A percentile compares a stretch with the other conserved stretches of the same genome.
Evolutionary conservation across 129 eudicot genomes (phyloP).

Genomic region (Pittosporum tobira): DNA sequence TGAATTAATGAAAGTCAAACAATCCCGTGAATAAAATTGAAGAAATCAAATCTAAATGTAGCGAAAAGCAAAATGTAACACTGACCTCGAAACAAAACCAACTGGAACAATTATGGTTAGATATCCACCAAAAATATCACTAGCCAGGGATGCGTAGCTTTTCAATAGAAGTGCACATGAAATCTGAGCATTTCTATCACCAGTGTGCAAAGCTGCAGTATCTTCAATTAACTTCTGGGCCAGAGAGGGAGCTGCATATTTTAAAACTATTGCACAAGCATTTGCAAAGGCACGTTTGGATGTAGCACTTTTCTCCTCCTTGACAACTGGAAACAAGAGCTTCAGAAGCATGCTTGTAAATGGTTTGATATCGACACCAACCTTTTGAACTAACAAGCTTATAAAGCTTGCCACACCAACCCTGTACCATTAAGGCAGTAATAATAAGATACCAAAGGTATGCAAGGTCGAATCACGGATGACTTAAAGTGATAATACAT

Average conservation of each 20-base stretch:
- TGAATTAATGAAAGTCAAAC: neutral
- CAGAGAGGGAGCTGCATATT: constrained; percentile 68
- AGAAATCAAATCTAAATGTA: neutral
- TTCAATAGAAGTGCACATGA: constrained; percentile 75
- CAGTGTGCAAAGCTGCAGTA: constrained; percentile 68
- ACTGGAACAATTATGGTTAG: constrained; percentile 70
- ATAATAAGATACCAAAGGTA: constrained; percentile 7
- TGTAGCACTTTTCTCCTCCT: constrained; percentile 80
- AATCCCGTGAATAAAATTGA: neutral
- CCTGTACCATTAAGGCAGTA: constrained; percentile 41
- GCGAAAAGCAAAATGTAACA: constrained; percentile 2
- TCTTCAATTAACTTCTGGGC: constrained; percentile 78
- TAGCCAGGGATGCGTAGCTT: constrained; percentile 77
- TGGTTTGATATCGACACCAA: constrained; percentile 63
- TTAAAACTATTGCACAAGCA: constrained; percentile 80
- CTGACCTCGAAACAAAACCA: constrained; percentile 76
- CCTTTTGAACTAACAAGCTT: constrained; percentile 74
- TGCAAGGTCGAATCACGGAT: neutral
- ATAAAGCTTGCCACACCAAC: constrained; percentile 95
- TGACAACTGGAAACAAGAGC: constrained; percentile 77
- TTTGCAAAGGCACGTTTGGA: constrained; percentile 93
- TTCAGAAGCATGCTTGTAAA: constrained; percentile 56
- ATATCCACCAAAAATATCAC: constrained; percentile 69
- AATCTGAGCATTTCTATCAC: constrained; percentile 78
- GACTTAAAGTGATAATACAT: constrained; percentile 8